Evolutionary conservation across 306 rosid genomes (phyloP).

Genomic region (Cajanus cajan): DNA sequence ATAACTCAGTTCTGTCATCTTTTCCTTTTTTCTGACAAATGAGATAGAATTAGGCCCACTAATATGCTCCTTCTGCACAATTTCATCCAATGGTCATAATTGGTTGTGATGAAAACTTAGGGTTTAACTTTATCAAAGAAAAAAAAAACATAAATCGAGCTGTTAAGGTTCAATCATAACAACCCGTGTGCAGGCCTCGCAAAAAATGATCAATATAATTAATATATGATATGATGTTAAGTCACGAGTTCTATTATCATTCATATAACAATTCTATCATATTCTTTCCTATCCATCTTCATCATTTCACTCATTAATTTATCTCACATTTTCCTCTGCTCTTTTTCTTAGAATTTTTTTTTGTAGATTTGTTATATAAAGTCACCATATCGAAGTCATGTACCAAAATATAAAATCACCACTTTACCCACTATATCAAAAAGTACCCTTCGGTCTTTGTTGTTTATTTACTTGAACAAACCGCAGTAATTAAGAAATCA

Average conservation of each 20-base stretch:
- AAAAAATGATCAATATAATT: constrained; percentile 10
- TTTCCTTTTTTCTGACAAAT: constrained; percentile 25
- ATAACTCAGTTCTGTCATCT: constrained; percentile 5
- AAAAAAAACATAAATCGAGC: background rate
- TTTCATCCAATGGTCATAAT: constrained; percentile 28
- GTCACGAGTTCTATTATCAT: background rate
- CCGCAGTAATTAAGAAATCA: constrained; percentile 9
- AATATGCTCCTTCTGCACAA: constrained; percentile 5
- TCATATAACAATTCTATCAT: background rate
- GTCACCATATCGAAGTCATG: background rate
- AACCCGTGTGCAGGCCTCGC: constrained; percentile 38
- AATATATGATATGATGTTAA: constrained; percentile 9
- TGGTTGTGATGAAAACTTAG: constrained; percentile 23
- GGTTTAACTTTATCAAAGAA: constrained; percentile 11
- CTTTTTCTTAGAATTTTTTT: background rate
- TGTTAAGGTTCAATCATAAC: constrained; percentile 33
- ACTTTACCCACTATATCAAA: constrained; percentile 27
- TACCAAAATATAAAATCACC: constrained; percentile 21
- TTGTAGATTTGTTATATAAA: background rate
- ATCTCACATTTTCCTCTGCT: background rate
- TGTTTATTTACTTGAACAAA: constrained; percentile 8
- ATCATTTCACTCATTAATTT: background rate
- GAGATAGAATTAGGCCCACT: constrained; percentile 33
- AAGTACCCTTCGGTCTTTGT: background rate
- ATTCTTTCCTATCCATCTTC: background rate